Base-by-base conservation (phyloP, 2,329 filamentous ascomycete species). In the Paracorniculantispora psalliotae region DNA sequence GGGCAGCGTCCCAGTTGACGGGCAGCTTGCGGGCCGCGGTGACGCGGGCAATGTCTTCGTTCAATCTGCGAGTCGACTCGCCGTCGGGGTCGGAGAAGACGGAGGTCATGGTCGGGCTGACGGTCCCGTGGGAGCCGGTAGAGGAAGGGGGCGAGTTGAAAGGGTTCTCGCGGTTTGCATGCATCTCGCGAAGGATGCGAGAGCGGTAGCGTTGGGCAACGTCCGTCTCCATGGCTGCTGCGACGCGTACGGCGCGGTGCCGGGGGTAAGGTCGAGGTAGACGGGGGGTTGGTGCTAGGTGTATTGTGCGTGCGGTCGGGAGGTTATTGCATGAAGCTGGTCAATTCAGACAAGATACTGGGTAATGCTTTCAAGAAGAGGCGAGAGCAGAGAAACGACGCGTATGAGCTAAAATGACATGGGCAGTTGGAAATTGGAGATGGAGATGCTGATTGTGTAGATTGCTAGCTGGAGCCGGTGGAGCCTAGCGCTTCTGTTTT, bases 131-230 rank as follows among this genome's bases (percentile, higher is more conserved):
- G 55, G 79, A 81, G 58, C 81, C 81, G 30, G 81, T 83, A 7
- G 81, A 84, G 7, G 81, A 82, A 21, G 81, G 81, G 5, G 81
- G 81, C 21, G 81, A 83, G 70, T 81, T 81, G 72, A 82, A 83
- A 6, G 81, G 81, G 68, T 83, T 81, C 61, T 81, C 75, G 68
- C 77, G 75, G 70, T 79, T 77, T 63, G 77, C 72, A 51, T 78
- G 76, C 77, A 81, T 80, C 71, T 81, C 79, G 69, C 79, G 75
- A 65, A 78, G 72, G 61, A 78, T 77, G 64, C 76, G 76, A 66
- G 76, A 78, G 66, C 75, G 76, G 71, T 77, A 78, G 65, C 75
- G 73, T 65, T 62, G 73, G 59, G 69, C 67, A 49, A 68, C 67
- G 64, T 78, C 75, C 66, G 69, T 65, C 67, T 78, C 76, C 76